phyloP scores from a whole-genome alignment of 208 protist species.

The Vickermania spadyakhi region DNA sequence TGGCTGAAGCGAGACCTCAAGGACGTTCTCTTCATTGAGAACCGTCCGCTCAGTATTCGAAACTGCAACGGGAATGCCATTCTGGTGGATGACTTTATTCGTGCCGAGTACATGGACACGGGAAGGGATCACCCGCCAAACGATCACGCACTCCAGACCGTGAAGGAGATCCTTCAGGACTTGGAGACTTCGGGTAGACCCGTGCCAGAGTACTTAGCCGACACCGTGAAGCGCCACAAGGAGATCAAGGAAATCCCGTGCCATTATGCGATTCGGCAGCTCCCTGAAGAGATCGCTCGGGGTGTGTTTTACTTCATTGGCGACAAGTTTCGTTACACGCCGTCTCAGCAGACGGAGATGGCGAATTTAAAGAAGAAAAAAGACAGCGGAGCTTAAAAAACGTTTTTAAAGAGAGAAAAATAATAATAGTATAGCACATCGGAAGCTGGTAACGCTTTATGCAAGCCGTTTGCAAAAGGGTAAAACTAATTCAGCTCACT shows the following conservation, averaged over 20 bases:
- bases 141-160: slow-evolving; percentile 61
- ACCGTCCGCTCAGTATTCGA: slow-evolving; percentile 65
- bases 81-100: slow-evolving; percentile 84
- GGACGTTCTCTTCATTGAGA: slow-evolving; percentile 82
- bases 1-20: slow-evolving; percentile 77
- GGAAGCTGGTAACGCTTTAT: too few species aligned
- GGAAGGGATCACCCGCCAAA: slow-evolving; percentile 73
- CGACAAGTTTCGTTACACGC: slow-evolving; percentile 52
- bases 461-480: too few species aligned
- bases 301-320: slow-evolving; percentile 85
- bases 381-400: too few species aligned
- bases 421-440: too few species aligned
- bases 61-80: slow-evolving; percentile 86
- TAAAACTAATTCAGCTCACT: too few species aligned
- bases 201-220: slow-evolving; percentile 67
- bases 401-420: too few species aligned
- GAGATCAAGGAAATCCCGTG: slow-evolving; percentile 82
- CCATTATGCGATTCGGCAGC: slow-evolving; percentile 71
- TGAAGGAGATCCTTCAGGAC: slow-evolving; percentile 66
- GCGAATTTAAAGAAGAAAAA: too few species aligned
- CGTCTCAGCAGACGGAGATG: too few species aligned
- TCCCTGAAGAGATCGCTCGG: slow-evolving; percentile 79
- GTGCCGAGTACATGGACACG: slow-evolving; percentile 87
- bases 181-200: slow-evolving; percentile 44
- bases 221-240: slow-evolving; percentile 29